Conservation (phyloP, 352 stramenopile species). For the Phytophthora ramorum region DNA sequence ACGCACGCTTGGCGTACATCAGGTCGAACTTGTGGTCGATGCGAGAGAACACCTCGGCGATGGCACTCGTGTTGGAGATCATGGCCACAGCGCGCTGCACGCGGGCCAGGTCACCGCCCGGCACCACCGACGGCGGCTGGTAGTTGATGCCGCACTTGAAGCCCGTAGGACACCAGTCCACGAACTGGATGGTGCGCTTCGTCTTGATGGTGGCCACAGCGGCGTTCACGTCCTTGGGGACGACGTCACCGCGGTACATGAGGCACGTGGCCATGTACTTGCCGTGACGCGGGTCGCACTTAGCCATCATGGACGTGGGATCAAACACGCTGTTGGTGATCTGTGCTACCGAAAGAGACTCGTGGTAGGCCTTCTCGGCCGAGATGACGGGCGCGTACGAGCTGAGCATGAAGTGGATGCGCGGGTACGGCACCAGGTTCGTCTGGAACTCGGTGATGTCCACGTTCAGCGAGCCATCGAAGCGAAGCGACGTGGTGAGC, state of each 20-base stretch:
- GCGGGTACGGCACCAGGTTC: constrained; percentile 97
- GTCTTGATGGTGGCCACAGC: constrained; percentile 99
- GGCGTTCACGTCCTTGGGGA: constrained; percentile 96
- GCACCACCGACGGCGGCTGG: constrained; percentile 93
- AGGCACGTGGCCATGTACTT: constrained; percentile 99
- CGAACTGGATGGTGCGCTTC: constrained; percentile 99
- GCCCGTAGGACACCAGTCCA: constrained; percentile 98
- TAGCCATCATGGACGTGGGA: constrained; percentile 96
- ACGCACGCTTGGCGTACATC: constrained; percentile 81
- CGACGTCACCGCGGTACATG: constrained; percentile 98
- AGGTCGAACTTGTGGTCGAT: constrained; percentile 43
- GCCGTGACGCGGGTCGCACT: constrained; percentile 97
- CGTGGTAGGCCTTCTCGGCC: constrained; percentile 95
- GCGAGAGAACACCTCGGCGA: constrained; percentile 78
- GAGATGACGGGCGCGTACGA: constrained; percentile 97
- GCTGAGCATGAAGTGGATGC: constrained; percentile 98
- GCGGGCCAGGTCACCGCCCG: constrained; percentile 96
- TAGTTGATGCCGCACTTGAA: constrained; percentile 95
- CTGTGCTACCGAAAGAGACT: constrained; percentile 95
- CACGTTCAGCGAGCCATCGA: constrained; percentile 97
- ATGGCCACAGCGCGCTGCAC: constrained; percentile 99
- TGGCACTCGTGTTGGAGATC: constrained; percentile 99
- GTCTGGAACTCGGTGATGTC: constrained; percentile 98
- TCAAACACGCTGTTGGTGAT: constrained; percentile 98
- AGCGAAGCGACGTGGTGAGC: constrained; percentile 96